A percentile compares a stretch with the other conserved stretches of the same genome.
Conservation (phyloP, 352 stramenopile genomes). For the Globisporangium mamillatum region DNA sequence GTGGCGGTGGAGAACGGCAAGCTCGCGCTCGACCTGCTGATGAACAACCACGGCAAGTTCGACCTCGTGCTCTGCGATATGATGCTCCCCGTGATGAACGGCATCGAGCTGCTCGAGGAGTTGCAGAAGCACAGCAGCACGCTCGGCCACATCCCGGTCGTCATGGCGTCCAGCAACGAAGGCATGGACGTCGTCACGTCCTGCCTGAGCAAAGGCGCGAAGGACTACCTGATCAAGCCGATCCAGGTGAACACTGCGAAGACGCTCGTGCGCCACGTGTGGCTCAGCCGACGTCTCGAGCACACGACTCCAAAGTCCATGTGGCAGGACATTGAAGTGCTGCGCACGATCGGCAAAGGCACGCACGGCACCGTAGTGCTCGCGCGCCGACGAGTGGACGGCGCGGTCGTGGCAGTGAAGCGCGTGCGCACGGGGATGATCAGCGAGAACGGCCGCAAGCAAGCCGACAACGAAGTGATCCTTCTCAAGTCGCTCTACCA, state of each 20-base stretch:
- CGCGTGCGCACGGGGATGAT: constrained; percentile 77
- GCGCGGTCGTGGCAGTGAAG: constrained; percentile 83
- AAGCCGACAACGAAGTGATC: constrained; percentile 88
- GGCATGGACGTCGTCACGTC: constrained; percentile 90
- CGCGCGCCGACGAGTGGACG: constrained; percentile 69
- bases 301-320: constrained; percentile 65
- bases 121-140: constrained; percentile 64
- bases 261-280: constrained; percentile 87
- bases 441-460: constrained; percentile 81
- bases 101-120: constrained; percentile 84
- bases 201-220: constrained; percentile 85
- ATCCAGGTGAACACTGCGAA: constrained; percentile 90
- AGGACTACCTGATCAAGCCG: constrained; percentile 90
- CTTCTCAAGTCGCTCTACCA: constrained; percentile 88
- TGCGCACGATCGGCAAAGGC: constrained; percentile 84
- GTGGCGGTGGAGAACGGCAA: constrained; percentile 83
- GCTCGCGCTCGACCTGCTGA: constrained; percentile 69
- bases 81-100: constrained; percentile 88
- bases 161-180: constrained; percentile 90
- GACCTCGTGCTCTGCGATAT: constrained; percentile 89
- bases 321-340: constrained; percentile 84
- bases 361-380: constrained; percentile 85
- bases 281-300: constrained; percentile 72
- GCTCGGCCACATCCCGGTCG: constrained; percentile 83
- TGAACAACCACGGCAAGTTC: constrained; percentile 71